Conservation (phyloP, 1,139 yeast genomes). For the Saccharomyces hybrid region DNA sequence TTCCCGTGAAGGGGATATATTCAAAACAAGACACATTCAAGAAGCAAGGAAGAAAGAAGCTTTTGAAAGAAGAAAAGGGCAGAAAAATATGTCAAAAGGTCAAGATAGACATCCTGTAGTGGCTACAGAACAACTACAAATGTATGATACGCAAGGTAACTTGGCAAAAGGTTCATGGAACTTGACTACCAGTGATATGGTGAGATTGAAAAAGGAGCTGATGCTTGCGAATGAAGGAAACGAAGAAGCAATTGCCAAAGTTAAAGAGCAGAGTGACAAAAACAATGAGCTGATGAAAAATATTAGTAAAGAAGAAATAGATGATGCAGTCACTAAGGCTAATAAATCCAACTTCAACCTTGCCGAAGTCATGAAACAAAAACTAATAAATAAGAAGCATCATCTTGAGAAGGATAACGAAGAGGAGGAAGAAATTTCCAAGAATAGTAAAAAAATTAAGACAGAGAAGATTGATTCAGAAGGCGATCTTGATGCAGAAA, state of each 20-base stretch:
- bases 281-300: conserved; percentile 23
- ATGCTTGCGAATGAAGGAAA: conserved; percentile 73
- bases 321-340: conserved; percentile 32
- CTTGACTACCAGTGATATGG: conserved; percentile 70
- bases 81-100: conserved; percentile 47
- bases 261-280: conserved; percentile 39
- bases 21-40: conserved; percentile 57
- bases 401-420: conserved; percentile 13
- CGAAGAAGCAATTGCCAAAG: conserved; percentile 58
- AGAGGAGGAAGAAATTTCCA: conserved; percentile 11
- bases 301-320: conserved; percentile 25
- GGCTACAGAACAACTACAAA: conserved; percentile 66
- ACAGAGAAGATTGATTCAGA: conserved; percentile 15
- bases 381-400: conserved; percentile 28
- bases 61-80: conserved; percentile 51
- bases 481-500: conserved; percentile 23
- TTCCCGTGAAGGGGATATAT: conserved; percentile 68
- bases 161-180: conserved; percentile 48
- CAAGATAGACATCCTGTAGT: conserved; percentile 70
- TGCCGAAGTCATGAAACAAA: conserved; percentile 38
- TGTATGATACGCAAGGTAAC: conserved; percentile 65
- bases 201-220: conserved; percentile 54
- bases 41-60: conserved; percentile 62
- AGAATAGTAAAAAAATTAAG: conserved; percentile 6
- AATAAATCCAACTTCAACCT: conserved; percentile 36